Conservation (phyloP, 306 rosid species). For the Castanopsis chinensis region DNA sequence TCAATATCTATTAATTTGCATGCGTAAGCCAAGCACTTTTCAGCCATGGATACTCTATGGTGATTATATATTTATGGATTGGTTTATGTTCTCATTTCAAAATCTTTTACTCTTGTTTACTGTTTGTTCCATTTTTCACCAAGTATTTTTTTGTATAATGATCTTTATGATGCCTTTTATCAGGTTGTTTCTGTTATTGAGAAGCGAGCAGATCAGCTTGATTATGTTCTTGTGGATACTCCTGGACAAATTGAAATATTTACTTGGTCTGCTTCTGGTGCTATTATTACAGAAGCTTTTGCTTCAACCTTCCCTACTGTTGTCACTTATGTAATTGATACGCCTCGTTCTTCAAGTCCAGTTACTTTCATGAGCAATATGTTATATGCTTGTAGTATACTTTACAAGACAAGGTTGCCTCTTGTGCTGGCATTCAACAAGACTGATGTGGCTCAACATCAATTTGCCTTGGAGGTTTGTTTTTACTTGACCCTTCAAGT, state of each 20-base stretch:
- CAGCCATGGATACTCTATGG: neutral
- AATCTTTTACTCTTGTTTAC: neutral
- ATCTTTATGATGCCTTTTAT: slow-evolving; percentile 21
- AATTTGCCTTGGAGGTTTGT: slow-evolving; percentile 90
- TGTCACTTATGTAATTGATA: slow-evolving; percentile 75
- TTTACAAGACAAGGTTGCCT: slow-evolving; percentile 88
- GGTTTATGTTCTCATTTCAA: neutral
- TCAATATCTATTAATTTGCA: neutral
- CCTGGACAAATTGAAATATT: slow-evolving; percentile 98
- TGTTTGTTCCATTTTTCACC: neutral
- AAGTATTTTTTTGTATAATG: neutral
- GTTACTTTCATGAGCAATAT: slow-evolving; percentile 96
- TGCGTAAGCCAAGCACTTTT: neutral
- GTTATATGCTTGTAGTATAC: slow-evolving; percentile 92
- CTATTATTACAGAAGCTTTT: slow-evolving; percentile 96
- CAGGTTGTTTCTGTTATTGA: slow-evolving; percentile 84
- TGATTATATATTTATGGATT: neutral
- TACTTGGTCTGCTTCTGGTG: slow-evolving; percentile 97
- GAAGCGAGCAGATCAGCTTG: slow-evolving; percentile 84
- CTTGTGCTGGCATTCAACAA: slow-evolving; percentile 89
- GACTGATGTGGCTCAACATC: slow-evolving; percentile 73
- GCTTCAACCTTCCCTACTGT: slow-evolving; percentile 98
- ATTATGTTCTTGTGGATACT: slow-evolving; percentile 92
- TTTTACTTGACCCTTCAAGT: slow-evolving; percentile 1
- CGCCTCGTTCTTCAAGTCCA: slow-evolving; percentile 82